Evolutionary conservation across 331 rosid species (phyloP), one percentile per base, ranked within the genome.

Genomic region (Ulmus americana): DNA sequence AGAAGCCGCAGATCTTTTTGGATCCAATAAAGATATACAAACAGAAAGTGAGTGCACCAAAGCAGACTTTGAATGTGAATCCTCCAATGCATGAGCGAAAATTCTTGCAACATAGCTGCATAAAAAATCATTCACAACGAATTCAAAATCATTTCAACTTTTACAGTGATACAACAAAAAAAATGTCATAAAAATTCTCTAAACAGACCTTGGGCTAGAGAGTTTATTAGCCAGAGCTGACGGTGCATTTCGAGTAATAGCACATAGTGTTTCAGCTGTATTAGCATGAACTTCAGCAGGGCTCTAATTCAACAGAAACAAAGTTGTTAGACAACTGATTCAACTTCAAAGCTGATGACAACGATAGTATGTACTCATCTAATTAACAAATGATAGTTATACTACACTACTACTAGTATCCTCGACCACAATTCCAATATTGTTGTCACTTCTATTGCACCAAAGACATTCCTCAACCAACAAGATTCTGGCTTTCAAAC

Each of bases 1-100:
- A 60, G 84, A 42, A 59, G 82, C 67, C 10, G 85, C 65, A 28
- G 87, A 90, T 81, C 96, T 82, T 80, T 82, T 87, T 13, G 97
- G 95, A 80, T 94, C 99, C 86, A 94, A 79, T 83, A 94, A 82
- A 60, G 99, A 87, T 79, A 94, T 86, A 79, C 97, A 94, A 52
- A 90, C 95, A 59, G 96, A 90, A 45, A 90, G 96, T 7, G 96
- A 90, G 75, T 86, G 81, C 58, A 94, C 90, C 63, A 94, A 95
- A 80, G 85, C 78, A 63, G 92, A 90, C 78, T 85, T 84, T 0
- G 91, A 85, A 61, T 70, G 80, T 63, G 97, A 87, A 83, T 82
- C 90, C 82, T 90, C 95, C 92, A 94, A 68, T 56, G 96, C 97
- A 77, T 84, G 90, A 67, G 72, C 76, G 81, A 94, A 81, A 73